A percentile compares a stretch with the other conserved stretches of the same genome.
These are phyloP conservation scores for Rhinocladiella mackenziei DNA, from an alignment of 2,329 filamentous ascomycete genomes.

Conservation along the genomic window DNA sequence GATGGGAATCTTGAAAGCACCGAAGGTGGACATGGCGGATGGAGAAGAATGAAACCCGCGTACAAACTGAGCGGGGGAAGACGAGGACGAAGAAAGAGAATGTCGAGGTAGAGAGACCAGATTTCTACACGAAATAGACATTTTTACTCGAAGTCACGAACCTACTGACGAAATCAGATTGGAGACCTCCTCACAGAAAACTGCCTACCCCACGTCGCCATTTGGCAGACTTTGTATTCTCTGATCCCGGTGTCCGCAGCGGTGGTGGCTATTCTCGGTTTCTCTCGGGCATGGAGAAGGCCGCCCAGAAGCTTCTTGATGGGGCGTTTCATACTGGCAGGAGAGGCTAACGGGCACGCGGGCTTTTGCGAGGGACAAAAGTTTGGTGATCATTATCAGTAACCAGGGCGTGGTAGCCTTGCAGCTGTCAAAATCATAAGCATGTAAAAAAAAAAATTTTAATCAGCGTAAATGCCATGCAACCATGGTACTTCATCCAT, in stretches of 20 bases:
- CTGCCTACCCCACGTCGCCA: constrained; percentile 10
- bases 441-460: too few species aligned
- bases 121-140: constrained; percentile 17
- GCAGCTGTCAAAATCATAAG: too few species aligned
- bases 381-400: too few species aligned
- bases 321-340: too few species aligned
- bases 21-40: constrained; percentile 56
- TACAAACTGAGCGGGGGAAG: constrained; percentile 8
- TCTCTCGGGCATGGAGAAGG: constrained; percentile 18
- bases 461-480: too few species aligned
- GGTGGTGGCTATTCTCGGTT: constrained; percentile 16
- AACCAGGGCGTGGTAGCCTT: too few species aligned
- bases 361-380: too few species aligned
- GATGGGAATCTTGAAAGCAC: constrained; percentile 80
- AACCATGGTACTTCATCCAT: too few species aligned
- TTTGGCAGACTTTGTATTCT: background rate
- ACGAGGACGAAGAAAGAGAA: constrained; percentile 10
- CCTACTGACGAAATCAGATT: constrained; percentile 1
- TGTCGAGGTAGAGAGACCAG: constrained; percentile 13
- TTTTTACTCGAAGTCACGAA: constrained; percentile 2
- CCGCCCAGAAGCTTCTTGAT: background rate
- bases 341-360: too few species aligned
- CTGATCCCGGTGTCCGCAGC: constrained; percentile 1
- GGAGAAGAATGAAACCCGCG: constrained; percentile 16
- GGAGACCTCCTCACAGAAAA: background rate